Percentiles rank a stretch among this genome's conserved stretches.
phyloP scores from a whole-genome alignment of 78 protist genomes.

The Acrasis kona region DNA sequence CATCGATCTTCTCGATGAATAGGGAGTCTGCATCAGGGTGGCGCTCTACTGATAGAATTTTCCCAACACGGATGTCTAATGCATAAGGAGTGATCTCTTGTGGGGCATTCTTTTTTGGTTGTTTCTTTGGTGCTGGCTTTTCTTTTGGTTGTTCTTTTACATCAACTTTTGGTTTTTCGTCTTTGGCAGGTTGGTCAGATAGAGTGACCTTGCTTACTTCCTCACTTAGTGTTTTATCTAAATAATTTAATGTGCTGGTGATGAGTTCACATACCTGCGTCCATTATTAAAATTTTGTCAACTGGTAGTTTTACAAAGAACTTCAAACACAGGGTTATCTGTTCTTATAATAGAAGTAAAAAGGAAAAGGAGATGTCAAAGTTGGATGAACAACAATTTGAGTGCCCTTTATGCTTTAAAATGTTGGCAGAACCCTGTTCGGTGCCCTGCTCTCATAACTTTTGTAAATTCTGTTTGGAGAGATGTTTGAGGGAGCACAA shows the following conservation, averaged over 20 bases:
- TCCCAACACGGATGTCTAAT: constrained; percentile 36
- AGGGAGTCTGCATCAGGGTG: constrained; percentile 57
- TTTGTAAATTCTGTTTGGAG: background rate
- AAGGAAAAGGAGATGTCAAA: background rate
- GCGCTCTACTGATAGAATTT: constrained; percentile 1
- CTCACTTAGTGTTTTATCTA: too few relatives aligned
- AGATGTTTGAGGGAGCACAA: background rate
- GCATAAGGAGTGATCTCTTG: too few relatives aligned
- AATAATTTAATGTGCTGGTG: too few relatives aligned
- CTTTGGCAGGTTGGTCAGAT: too few relatives aligned
- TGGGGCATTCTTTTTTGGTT: background rate
- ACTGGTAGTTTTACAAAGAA: too few relatives aligned
- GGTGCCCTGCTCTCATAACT: background rate
- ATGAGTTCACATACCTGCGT: too few relatives aligned
- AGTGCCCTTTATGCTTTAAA: background rate
- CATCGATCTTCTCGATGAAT: constrained; percentile 47
- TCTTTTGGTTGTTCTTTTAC: background rate
- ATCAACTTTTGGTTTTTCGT: background rate
- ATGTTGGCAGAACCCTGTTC: background rate
- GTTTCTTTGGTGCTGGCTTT: background rate
- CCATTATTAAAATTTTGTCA: too few relatives aligned
- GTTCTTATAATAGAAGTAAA: too few relatives aligned
- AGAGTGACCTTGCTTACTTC: too few relatives aligned
- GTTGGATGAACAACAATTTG: background rate
- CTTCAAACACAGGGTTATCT: background rate